These are phyloP conservation scores for Rubia peregrina DNA, from an alignment of 305 asterid species.

Conservation along the genomic window DNA sequence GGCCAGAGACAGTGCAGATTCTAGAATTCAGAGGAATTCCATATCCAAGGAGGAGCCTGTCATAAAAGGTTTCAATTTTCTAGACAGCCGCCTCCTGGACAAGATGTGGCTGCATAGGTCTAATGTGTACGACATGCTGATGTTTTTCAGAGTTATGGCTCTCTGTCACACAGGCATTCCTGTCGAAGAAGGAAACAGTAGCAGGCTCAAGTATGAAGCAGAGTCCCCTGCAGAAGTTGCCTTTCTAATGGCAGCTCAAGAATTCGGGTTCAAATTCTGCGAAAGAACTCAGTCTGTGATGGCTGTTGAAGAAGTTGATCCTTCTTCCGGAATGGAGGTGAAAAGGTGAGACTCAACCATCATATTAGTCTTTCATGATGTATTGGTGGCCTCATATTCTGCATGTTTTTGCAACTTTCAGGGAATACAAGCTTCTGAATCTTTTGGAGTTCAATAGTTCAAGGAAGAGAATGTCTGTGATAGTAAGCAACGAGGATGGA, in stretches of 20 bases:
- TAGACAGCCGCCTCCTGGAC: conserved; percentile 68
- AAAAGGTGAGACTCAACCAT: conserved; percentile 49
- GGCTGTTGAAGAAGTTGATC: conserved; percentile 60
- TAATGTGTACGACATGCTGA: conserved; percentile 42
- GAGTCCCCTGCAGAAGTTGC: conserved; percentile 96
- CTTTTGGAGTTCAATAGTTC: conserved; percentile 88
- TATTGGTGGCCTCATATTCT: neutral
- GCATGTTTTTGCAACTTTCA: conserved; percentile 22
- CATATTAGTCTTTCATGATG: neutral
- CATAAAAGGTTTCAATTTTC: conserved; percentile 78
- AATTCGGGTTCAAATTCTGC: conserved; percentile 85
- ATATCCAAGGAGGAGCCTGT: conserved; percentile 31
- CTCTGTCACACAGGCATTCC: conserved; percentile 95
- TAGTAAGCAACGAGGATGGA: conserved; percentile 63
- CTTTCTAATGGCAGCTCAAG: conserved; percentile 87
- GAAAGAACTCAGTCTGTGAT: conserved; percentile 73
- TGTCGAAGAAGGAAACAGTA: conserved; percentile 54
- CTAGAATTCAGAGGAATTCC: conserved; percentile 18
- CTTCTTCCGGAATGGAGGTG: conserved; percentile 43
- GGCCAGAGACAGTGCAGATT: conserved; percentile 37
- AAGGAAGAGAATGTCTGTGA: conserved; percentile 94
- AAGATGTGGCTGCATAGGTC: conserved; percentile 70
- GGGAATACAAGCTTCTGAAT: conserved; percentile 81
- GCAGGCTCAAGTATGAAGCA: conserved; percentile 58
- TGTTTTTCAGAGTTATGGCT: conserved; percentile 72